A percentile compares a stretch with the other conserved stretches of the same genome.
These are phyloP conservation scores for Plenodomus lindquistii DNA, from an alignment of 2,329 filamentous ascomycete genomes.

Conservation along the genomic window DNA sequence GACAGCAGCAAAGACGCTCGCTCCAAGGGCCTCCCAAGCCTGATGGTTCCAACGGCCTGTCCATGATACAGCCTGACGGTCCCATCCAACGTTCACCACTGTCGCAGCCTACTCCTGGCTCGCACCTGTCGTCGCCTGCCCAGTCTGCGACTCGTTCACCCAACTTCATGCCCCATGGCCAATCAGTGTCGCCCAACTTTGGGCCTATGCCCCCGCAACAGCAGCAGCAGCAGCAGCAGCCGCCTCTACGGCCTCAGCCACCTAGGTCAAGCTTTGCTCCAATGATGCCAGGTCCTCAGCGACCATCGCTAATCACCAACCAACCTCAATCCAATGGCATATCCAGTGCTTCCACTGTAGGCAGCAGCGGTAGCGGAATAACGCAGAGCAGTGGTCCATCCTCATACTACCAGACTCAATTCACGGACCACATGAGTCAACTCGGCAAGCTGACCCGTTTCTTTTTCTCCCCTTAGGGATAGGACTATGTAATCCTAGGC, in stretches of 20 bases:
- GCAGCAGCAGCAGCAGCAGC: slow-evolving; percentile 41
- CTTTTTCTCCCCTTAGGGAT: slow-evolving; percentile 52
- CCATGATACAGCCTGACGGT: slow-evolving; percentile 46
- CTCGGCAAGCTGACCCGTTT: slow-evolving; percentile 77
- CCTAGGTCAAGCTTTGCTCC: slow-evolving; percentile 54
- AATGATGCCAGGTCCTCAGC: slow-evolving; percentile 45
- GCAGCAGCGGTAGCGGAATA: slow-evolving; percentile 42
- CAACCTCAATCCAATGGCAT: slow-evolving; percentile 42
- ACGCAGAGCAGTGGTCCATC: slow-evolving; percentile 48
- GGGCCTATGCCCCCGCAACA: slow-evolving; percentile 55
- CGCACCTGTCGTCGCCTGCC: slow-evolving; percentile 71
- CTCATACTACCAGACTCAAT: slow-evolving; percentile 79
- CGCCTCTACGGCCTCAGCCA: slow-evolving; percentile 51
- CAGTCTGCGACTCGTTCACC: slow-evolving; percentile 62
- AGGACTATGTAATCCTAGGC: slow-evolving; percentile 69
- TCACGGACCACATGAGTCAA: slow-evolving; percentile 93
- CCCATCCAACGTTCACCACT: slow-evolving; percentile 66
- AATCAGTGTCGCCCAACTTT: slow-evolving; percentile 64
- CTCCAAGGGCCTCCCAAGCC: slow-evolving; percentile 76
- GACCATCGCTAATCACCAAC: slow-evolving; percentile 43
- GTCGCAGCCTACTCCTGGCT: slow-evolving; percentile 79
- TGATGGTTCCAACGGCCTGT: slow-evolving; percentile 53
- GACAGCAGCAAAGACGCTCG: slow-evolving; percentile 74
- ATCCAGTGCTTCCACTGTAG: slow-evolving; percentile 41
- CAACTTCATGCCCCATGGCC: slow-evolving; percentile 61